phyloP scores from a whole-genome alignment of 108 stramenopile species.

The Cyclotella cryptica region DNA sequence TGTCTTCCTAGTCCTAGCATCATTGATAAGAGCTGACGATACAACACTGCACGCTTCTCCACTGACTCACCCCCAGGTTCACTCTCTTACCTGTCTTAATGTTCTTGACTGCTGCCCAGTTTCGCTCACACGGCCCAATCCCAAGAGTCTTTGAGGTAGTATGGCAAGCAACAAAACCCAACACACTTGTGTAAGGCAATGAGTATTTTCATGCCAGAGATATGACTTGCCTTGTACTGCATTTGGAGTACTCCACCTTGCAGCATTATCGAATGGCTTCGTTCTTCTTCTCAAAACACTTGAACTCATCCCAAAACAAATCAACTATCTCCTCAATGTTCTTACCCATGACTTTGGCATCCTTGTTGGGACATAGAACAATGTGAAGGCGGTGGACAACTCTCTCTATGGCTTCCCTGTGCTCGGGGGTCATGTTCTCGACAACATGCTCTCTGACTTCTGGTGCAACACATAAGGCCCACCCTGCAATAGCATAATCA shows the following conservation, averaged over 20 bases:
- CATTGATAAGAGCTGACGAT: not conserved
- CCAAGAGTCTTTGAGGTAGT: not conserved
- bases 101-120: not conserved
- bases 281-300: not conserved
- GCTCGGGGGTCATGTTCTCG: not conserved
- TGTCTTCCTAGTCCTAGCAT: not conserved
- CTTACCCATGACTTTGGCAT: too few species aligned
- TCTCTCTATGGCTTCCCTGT: not conserved
- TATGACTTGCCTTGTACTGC: not conserved
- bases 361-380: not conserved
- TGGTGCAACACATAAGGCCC: not conserved
- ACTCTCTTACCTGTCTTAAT: constrained; percentile 6
- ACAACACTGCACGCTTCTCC: not conserved
- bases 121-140: constrained; percentile 1
- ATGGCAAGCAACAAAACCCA: not conserved
- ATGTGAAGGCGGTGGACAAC: not conserved
- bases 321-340: not conserved
- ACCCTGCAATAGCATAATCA: not conserved
- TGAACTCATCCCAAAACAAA: constrained; percentile 1
- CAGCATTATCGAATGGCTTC: not conserved
- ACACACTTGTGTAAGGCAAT: not conserved
- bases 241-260: not conserved
- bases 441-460: not conserved
- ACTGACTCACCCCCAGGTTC: not conserved
- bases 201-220: constrained; percentile 17